Evolutionary conservation across 805 yeast species (phyloP), one percentile per base, ranked within the genome.

Genomic region (Scheffersomyces spartinae): DNA sequence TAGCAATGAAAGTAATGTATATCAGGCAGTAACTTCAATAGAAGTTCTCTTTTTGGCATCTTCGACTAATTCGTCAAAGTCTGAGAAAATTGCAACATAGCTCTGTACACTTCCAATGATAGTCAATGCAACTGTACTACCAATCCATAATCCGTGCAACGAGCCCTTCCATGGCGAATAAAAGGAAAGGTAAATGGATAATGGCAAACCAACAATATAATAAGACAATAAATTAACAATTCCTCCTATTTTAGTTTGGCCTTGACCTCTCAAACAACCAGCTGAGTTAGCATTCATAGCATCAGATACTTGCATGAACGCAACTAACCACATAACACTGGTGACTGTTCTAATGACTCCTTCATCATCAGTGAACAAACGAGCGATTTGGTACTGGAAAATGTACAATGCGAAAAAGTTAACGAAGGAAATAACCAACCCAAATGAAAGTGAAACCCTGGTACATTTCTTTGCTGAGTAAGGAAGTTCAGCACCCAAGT

Each of bases 201-300:
- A 47, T 4, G 85, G 85, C 10, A 76, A 51, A 8, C 82, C 83
- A 17, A 76, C 46, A 22, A 69, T 52, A 36, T 76, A 75, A 45
- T 74, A 75, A 5, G 76, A 56, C 17, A 70, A 31, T 34, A 75
- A 45, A 31, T 71, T 72, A 17, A 73, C 62, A 26, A 62, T 61
- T 2, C 79, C 78, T 1, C 79, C 78, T 18, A 74, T 64, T 38
- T 63, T 67, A 21, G 76, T 78, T 47, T 70, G 70, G 9, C 88
- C 88, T 52, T 78, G 86, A 5, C 88, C 88, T 44, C 91, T 64
- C 27, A 80, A 55, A 32, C 82, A 64, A 9, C 88, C 88, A 9
- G 83, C 85, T 1, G 80, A 68, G 25, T 76, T 72, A 9, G 83
- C 80, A 34, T 76, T 69, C 40, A 73, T 51, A 7, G 76, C 74